phyloP scores from a whole-genome alignment of 805 yeast genomes.

The Suhomyces prunicola region DNA sequence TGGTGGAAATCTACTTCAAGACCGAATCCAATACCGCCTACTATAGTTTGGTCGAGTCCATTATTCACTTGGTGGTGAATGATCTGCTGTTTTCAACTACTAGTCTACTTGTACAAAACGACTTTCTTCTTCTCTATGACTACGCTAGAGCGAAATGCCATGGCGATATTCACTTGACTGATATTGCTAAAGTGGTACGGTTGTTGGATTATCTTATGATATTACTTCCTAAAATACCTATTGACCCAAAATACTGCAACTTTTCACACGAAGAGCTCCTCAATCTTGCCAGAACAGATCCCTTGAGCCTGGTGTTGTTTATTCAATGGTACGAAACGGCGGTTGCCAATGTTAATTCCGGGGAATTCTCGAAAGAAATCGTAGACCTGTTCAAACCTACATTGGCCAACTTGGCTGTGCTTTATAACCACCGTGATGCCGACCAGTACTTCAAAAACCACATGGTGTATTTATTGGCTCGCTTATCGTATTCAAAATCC shows the following conservation, averaged over 20 bases:
- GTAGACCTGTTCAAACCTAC: constrained; percentile 7
- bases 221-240: constrained; percentile 11
- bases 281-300: constrained; percentile 17
- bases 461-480: constrained; percentile 17
- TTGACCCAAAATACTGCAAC: constrained; percentile 5
- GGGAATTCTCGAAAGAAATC: not conserved
- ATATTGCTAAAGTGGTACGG: constrained; percentile 10
- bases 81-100: not conserved
- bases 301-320: constrained; percentile 21
- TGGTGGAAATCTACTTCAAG: constrained; percentile 5
- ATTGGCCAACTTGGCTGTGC: constrained; percentile 3
- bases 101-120: not conserved
- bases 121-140: constrained; percentile 7
- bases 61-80: not conserved
- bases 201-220: constrained; percentile 16
- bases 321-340: constrained; percentile 24
- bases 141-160: constrained; percentile 4
- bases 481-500: constrained; percentile 15
- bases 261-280: constrained; percentile 14
- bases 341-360: constrained; percentile 5
- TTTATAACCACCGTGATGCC: constrained; percentile 2
- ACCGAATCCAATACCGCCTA: not conserved
- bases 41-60: constrained; percentile 9
- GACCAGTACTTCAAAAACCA: constrained; percentile 11
- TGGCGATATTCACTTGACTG: not conserved